A percentile compares a stretch with the other conserved stretches of the same genome.
Conservation (phyloP, 1,139 yeast genomes). For the Trichomonascaceae sp. region DNA sequence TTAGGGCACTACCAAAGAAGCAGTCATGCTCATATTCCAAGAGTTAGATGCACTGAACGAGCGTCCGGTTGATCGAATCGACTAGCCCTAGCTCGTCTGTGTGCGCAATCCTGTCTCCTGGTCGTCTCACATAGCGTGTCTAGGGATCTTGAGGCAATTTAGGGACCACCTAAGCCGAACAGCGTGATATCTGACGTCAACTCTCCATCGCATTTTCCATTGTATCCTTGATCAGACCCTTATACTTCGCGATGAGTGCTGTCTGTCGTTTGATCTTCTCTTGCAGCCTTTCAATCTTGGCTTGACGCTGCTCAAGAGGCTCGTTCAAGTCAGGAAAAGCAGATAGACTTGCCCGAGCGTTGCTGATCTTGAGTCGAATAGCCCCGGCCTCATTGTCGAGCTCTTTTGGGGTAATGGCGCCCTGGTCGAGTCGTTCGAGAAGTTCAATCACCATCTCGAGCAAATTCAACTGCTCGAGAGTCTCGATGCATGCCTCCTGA, state of each 20-base stretch:
- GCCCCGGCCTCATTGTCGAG: slow-evolving; percentile 18
- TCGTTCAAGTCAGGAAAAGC: slow-evolving; percentile 13
- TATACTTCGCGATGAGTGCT: slow-evolving; percentile 2
- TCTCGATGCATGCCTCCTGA: slow-evolving; percentile 7
- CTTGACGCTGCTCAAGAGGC: slow-evolving; percentile 9
- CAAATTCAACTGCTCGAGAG: slow-evolving; percentile 13
- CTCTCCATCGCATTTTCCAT: too few relatives aligned
- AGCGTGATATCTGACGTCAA: too few relatives aligned
- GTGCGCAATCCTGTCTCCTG: too few relatives aligned
- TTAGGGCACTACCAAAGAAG: too few relatives aligned
- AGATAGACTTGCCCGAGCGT: slow-evolving; percentile 10
- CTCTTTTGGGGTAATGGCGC: slow-evolving; percentile 14
- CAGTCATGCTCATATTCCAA: too few relatives aligned
- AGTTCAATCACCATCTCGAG: slow-evolving; percentile 14
- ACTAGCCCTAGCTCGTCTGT: too few relatives aligned
- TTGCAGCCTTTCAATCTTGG: slow-evolving; percentile 2
- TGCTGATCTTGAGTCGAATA: slow-evolving; percentile 13
- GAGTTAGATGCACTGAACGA: too few relatives aligned
- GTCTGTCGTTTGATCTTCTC: slow-evolving; percentile 5
- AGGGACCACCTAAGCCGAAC: too few relatives aligned
- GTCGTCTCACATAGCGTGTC: too few relatives aligned
- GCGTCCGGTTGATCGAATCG: too few relatives aligned
- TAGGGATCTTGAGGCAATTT: too few relatives aligned
- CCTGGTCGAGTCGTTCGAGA: slow-evolving; percentile 12
- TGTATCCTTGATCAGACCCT: too few relatives aligned